Conservation (phyloP, 1,139 yeast genomes). For the Candida tropicalis region DNA sequence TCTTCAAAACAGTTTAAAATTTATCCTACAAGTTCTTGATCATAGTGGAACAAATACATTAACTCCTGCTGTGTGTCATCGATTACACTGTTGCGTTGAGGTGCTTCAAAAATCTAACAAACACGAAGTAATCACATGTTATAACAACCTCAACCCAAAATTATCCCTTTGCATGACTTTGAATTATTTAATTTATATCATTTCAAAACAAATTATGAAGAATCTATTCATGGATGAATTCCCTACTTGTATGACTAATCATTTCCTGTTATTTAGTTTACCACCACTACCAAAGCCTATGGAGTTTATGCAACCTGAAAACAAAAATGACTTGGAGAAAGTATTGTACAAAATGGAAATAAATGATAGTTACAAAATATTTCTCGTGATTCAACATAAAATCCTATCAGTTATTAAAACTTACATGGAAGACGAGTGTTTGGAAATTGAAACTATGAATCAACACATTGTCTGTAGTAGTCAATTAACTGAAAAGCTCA, state of each 20-base stretch:
- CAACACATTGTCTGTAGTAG: constrained; percentile 9
- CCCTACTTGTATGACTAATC: constrained; percentile 20
- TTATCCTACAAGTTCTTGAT: constrained; percentile 30
- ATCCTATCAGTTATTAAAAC: constrained; percentile 11
- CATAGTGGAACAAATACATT: constrained; percentile 21
- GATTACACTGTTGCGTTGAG: constrained; percentile 12
- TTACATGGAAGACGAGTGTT: constrained; percentile 22
- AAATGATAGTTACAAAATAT: constrained; percentile 10
- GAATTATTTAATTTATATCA: constrained; percentile 22
- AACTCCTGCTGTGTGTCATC: constrained; percentile 5
- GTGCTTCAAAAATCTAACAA: constrained; percentile 4
- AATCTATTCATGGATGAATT: constrained; percentile 15
- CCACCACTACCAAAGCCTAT: constrained; percentile 35
- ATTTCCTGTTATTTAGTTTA: constrained; percentile 21
- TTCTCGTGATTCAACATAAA: constrained; percentile 12
- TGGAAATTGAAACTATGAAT: constrained; percentile 17
- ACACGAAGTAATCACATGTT: constrained; percentile 14
- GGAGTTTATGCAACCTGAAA: constrained; percentile 17
- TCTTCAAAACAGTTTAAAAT: constrained; percentile 16
- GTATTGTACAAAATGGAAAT: constrained; percentile 10
- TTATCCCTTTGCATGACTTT: constrained; percentile 24
- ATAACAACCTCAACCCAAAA: constrained; percentile 26
- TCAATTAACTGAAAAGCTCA: constrained; percentile 18
- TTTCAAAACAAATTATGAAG: constrained; percentile 21
- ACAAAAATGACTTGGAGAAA: constrained; percentile 16